A percentile compares a stretch with the other conserved stretches of the same genome.
Evolutionary conservation across 192 early-diverging fungal species (phyloP).

Genomic region (Oehlia diaphana): DNA sequence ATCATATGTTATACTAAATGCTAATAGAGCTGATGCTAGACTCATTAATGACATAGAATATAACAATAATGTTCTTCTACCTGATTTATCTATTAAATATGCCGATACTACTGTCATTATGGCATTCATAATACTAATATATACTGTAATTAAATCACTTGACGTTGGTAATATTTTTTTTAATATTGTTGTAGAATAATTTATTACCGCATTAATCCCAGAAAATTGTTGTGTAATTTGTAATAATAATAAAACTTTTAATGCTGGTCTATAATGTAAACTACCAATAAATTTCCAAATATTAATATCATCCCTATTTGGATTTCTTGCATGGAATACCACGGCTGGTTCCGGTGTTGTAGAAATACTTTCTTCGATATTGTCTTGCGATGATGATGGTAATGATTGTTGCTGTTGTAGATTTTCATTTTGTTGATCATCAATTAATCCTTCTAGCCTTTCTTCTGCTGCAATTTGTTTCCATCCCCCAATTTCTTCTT

Average conservation of each 20-base stretch:
- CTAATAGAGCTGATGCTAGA: constrained; percentile 55
- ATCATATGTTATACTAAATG: constrained; percentile 55
- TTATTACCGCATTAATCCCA: constrained; percentile 89
- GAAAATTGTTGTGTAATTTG: constrained; percentile 86
- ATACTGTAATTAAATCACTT: constrained; percentile 71
- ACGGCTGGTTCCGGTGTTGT: constrained; percentile 9
- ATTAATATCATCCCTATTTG: constrained; percentile 29
- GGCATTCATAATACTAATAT: constrained; percentile 74
- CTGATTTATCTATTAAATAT: constrained; percentile 70
- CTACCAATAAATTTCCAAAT: constrained; percentile 45
- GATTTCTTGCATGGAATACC: constrained; percentile 20
- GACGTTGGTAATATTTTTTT: constrained; percentile 60
- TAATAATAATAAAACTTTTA: constrained; percentile 64
- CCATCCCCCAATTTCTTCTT: constrained; percentile 57
- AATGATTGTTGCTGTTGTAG: constrained; percentile 31
- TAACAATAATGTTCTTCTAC: constrained; percentile 71
- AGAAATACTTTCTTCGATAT: neutral
- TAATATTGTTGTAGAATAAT: constrained; percentile 80
- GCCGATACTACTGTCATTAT: constrained; percentile 74
- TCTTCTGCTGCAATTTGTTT: constrained; percentile 33
- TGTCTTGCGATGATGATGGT: constrained; percentile 22
- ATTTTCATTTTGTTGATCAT: constrained; percentile 26
- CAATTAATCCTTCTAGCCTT: constrained; percentile 4
- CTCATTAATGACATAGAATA: constrained; percentile 62
- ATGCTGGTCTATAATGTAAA: constrained; percentile 59